Conservation (phyloP, 441 rosid species). For the Oxalis stricta region DNA sequence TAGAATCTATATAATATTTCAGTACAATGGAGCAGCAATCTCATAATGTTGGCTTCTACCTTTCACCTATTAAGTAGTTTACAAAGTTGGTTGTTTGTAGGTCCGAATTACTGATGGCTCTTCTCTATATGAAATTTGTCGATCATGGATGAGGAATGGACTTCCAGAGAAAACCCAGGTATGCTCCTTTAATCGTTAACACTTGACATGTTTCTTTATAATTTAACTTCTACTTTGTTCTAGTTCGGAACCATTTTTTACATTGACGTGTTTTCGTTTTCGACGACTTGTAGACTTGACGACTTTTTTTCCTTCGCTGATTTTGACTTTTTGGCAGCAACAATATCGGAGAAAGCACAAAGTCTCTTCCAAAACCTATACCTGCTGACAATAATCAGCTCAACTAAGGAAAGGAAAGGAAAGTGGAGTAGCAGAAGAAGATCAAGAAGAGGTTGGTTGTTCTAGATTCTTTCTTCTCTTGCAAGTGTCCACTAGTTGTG, state of each 20-base stretch:
- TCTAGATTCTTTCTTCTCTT: neutral
- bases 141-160: conserved; percentile 92
- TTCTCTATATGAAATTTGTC: conserved; percentile 69
- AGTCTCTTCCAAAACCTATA: conserved; percentile 62
- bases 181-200: conserved; percentile 5
- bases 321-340: conserved; percentile 29
- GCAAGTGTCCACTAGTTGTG: neutral
- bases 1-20: neutral
- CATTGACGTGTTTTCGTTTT: too few species aligned
- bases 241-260: too few species aligned
- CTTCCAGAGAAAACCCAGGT: conserved; percentile 66
- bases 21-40: neutral
- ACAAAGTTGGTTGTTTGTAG: conserved; percentile 20
- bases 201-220: too few species aligned
- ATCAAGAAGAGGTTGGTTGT: conserved; percentile 37
- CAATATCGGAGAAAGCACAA: conserved; percentile 35
- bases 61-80: neutral
- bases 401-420: conserved; percentile 23
- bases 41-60: neutral
- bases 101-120: conserved; percentile 55
- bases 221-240: too few species aligned
- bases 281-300: too few species aligned
- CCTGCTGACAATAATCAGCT: conserved; percentile 23
- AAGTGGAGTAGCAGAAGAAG: conserved; percentile 19
- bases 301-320: conserved; percentile 1